Base-by-base conservation (phyloP, 2,329 filamentous ascomycete genomes). In the Calonectria pseudoturangicola region DNA sequence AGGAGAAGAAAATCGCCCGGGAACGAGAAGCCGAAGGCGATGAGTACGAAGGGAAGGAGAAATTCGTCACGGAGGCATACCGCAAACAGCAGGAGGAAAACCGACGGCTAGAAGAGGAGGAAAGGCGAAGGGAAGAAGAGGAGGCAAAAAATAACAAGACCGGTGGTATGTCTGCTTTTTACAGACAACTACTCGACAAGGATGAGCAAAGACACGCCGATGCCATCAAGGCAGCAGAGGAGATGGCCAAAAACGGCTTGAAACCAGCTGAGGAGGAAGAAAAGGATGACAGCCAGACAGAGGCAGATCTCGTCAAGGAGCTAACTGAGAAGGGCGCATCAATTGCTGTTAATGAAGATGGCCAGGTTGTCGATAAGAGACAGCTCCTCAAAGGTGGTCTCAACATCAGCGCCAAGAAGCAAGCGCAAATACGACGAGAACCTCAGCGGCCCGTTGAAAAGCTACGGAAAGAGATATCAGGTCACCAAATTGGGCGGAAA, bases 31-130 rank as follows among this genome's bases (percentile, higher is more conserved):
- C 91, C 0, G 95, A 97, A 82, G 94, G 94, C 21, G 94, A 96
- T 41, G 93, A 93, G 80, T 97, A 92, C 79, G 93, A 90, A 0
- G 94, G 93, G 79, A 97, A 96, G 85, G 95, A 97, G 81, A 94
- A 93, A 83, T 97, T 97, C 77, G 95, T 97, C 41, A 97, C 94
- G 0, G 93, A 92, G 71, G 94, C 94, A 43, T 97, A 97, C 82
- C 95, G 94, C 86, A 89, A 89, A 80, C 94, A 96, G 81, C 94
- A 96, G 80, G 93, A 93, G 81, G 94, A 96, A 83, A 92, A 94
- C 75, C 87, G 88, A 76, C 86, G 88, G 68, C 80, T 94, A 10
- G 93, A 96, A 80, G 93, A 92, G 75, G 93, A 95, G 80, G 94
- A 97, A 84, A 89, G 87, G 80, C 85, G 83, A 71, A 87, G 88